Base-by-base conservation (phyloP, 441 rosid genomes). In the Geranium incanum region DNA sequence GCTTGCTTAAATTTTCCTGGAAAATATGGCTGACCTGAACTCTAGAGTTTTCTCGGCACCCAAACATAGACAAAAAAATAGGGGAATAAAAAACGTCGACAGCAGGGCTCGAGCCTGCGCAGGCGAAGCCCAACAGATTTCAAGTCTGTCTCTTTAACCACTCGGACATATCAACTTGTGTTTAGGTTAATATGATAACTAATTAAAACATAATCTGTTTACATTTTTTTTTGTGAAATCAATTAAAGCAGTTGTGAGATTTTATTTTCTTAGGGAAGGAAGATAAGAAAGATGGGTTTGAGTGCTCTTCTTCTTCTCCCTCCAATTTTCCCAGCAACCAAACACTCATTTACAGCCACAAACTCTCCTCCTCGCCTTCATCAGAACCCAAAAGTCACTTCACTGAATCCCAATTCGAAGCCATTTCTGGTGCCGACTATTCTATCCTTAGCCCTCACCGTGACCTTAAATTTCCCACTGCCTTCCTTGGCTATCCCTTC, bases 51-150 rank as follows among this genome's bases (percentile, higher is more conserved):
- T 21, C 21, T 21, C 21, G 21, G 21, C 21, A 28, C 33, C 33
- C 33, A 28, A 28, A 28, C 33, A 28, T 28, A 28, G 33, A 28
- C 33, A 28, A 28, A 28, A 28, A 28, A 28, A 28, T 21, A 21
- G 21, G 33, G 33, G 33, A 28, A 28, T 21, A 28, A 28, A 28
- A 28, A 1, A 2, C 97, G 97, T 92, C 96, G 85, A 90, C 93
- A 94, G 97, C 94, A 90, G 96, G 99, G 88, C 87, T 94, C 93
- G 90, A 94, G 90, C 97, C 91, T 86, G 95, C 94, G 91, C 97
- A 86, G 97, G 94, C 94, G 76, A 8, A 85, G 91, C 94, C 99
- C 97, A 94, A 90, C 85, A 90, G 96, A 91, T 87, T 91, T 91
- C 89, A 88, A 90, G 97, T 90, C 96, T 87, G 86, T 92, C 96